These are phyloP conservation scores for Microdochium nivale DNA, from an alignment of 2,329 filamentous ascomycete species.

Conservation along the genomic window DNA sequence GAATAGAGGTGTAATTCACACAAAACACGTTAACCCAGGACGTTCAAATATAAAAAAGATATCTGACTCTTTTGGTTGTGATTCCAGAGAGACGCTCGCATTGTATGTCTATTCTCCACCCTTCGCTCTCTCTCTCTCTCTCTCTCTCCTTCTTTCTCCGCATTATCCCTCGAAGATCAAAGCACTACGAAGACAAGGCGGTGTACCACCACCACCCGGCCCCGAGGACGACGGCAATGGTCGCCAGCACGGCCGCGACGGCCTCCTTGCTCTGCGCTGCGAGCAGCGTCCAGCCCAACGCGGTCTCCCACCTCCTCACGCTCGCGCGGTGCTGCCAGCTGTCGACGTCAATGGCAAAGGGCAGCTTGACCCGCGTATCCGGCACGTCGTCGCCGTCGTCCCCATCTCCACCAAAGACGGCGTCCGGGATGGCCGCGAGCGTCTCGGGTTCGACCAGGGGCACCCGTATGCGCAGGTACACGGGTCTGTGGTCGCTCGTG, in stretches of 20 bases:
- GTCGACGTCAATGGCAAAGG: slow-evolving; percentile 43
- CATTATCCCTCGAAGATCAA: neutral
- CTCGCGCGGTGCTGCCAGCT: slow-evolving; percentile 42
- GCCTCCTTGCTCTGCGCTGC: slow-evolving; percentile 45
- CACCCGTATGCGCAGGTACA: slow-evolving; percentile 62
- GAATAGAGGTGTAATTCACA: no score
- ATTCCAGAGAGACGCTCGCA: no score
- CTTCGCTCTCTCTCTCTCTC: neutral
- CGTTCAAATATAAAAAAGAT: no score
- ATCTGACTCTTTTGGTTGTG: no score
- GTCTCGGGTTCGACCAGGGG: slow-evolving; percentile 42
- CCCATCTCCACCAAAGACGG: no score
- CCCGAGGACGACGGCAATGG: slow-evolving; percentile 30
- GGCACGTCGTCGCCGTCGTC: slow-evolving; percentile 6
- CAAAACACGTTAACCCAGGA: no score
- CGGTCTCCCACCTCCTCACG: slow-evolving; percentile 34
- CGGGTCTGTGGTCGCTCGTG: slow-evolving; percentile 83
- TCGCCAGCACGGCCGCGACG: slow-evolving; percentile 31
- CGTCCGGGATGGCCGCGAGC: slow-evolving; percentile 23
- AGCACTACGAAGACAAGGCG: neutral
- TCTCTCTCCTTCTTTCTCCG: neutral
- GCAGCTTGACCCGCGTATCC: slow-evolving; percentile 26
- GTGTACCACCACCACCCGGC: slow-evolving; percentile 37
- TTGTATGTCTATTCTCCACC: no score
- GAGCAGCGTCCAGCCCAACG: slow-evolving; percentile 46